A percentile compares a stretch with the other conserved stretches of the same genome.
Conservation (phyloP, 2,329 filamentous ascomycete species). For the Lasiodiplodia gonubiensis region DNA sequence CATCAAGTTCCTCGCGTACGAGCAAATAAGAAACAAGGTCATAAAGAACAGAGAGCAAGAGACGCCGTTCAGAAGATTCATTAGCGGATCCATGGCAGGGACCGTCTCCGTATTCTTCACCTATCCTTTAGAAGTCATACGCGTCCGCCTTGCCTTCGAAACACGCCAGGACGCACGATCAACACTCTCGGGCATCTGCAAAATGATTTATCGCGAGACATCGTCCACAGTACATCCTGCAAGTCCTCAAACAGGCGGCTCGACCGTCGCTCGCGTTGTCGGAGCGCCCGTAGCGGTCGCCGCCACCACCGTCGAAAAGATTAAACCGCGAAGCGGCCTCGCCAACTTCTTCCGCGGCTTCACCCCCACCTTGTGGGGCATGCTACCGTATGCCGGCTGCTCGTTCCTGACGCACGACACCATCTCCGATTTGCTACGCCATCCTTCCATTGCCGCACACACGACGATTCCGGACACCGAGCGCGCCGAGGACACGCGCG, state of each 20-base stretch:
- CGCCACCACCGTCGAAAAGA: slow-evolving; percentile 54
- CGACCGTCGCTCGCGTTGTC: slow-evolving; percentile 50
- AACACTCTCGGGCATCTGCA: slow-evolving; percentile 76
- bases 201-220: slow-evolving; percentile 81
- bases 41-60: slow-evolving; percentile 77
- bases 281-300: slow-evolving; percentile 48
- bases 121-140: slow-evolving; percentile 90
- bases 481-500: slow-evolving; percentile 40
- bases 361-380: slow-evolving; percentile 84
- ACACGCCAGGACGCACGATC: slow-evolving; percentile 76
- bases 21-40: slow-evolving; percentile 83
- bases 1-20: slow-evolving; percentile 97
- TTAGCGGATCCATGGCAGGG: slow-evolving; percentile 77
- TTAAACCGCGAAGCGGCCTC: slow-evolving; percentile 70
- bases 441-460: slow-evolving; percentile 68
- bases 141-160: slow-evolving; percentile 93
- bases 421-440: slow-evolving; percentile 80
- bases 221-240: slow-evolving; percentile 38
- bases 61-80: slow-evolving; percentile 75
- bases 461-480: slow-evolving; percentile 73
- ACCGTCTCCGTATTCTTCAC: slow-evolving; percentile 94
- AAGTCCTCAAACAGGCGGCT: slow-evolving; percentile 30
- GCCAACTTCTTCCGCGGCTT: slow-evolving; percentile 97
- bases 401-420: slow-evolving; percentile 96
- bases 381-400: slow-evolving; percentile 95